A percentile compares a stretch with the other conserved stretches of the same genome.
These are phyloP conservation scores for Geranomyces variabilis DNA, from an alignment of 192 early-diverging fungal genomes.

Conservation along the genomic window DNA sequence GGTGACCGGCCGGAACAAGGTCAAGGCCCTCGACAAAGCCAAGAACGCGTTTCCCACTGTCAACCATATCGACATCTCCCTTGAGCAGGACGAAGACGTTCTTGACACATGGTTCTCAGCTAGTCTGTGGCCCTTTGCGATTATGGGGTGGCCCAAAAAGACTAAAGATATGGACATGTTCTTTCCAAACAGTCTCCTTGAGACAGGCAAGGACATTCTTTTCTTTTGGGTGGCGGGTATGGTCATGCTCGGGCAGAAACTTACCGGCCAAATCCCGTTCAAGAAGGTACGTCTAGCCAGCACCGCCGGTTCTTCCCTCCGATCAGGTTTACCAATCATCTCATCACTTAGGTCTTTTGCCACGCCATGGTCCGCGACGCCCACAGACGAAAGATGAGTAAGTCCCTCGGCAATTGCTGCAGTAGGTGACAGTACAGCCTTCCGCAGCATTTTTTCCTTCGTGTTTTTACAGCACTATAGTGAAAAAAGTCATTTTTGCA, in stretches of 20 bases:
- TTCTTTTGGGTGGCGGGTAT: conserved; percentile 99
- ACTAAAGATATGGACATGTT: conserved; percentile 82
- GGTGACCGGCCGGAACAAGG: conserved; percentile 82
- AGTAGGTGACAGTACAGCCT: neutral
- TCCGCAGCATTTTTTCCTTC: neutral
- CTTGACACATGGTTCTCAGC: conserved; percentile 99
- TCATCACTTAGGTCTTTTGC: conserved; percentile 87
- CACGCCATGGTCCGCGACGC: conserved; percentile 98
- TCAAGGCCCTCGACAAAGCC: conserved; percentile 75
- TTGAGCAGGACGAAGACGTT: conserved; percentile 90
- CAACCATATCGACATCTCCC: conserved; percentile 60
- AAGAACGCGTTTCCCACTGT: conserved; percentile 75
- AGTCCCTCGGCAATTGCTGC: conserved; percentile 58
- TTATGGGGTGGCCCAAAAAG: conserved; percentile 95
- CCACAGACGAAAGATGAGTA: conserved; percentile 94
- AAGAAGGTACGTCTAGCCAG: no score
- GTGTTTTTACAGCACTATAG: neutral
- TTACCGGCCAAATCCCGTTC: conserved; percentile 94
- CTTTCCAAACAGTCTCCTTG: conserved; percentile 89
- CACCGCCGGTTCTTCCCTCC: neutral
- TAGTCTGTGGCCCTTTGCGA: conserved; percentile 97
- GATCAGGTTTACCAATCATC: neutral
- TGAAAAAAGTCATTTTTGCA: neutral
- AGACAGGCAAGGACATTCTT: conserved; percentile 98
- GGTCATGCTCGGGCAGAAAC: conserved; percentile 97